Evolutionary conservation across 345 rosid genomes (phyloP).

Genomic region (Gynandropsis gynandra): DNA sequence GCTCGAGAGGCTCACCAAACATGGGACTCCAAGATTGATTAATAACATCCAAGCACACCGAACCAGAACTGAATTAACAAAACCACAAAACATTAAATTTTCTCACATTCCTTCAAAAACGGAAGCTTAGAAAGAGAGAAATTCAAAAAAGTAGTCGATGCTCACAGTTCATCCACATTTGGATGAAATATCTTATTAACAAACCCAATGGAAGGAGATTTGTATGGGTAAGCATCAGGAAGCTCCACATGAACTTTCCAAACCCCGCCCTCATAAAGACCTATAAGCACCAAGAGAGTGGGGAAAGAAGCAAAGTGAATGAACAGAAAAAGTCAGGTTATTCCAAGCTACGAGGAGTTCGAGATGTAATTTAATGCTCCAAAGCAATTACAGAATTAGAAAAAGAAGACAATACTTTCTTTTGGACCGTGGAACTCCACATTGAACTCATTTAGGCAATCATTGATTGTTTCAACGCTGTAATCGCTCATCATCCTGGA

Average conservation of each 20-base stretch:
- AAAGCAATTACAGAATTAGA: constrained; percentile 9
- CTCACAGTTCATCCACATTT: constrained; percentile 71
- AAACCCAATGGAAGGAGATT: constrained; percentile 68
- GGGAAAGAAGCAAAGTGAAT: no score
- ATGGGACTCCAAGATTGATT: constrained; percentile 81
- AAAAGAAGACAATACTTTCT: constrained; percentile 46
- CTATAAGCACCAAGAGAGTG: constrained; percentile 38
- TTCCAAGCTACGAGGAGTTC: no score
- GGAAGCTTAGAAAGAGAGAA: no score
- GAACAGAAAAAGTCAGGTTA: no score
- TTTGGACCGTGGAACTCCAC: constrained; percentile 71
- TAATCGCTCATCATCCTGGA: constrained; percentile 88
- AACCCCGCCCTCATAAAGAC: constrained; percentile 63
- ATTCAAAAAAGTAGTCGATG: constrained; percentile 4
- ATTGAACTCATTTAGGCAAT: constrained; percentile 64
- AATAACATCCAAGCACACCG: constrained; percentile 69
- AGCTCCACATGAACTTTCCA: constrained; percentile 72
- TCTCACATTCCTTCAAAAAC: no score
- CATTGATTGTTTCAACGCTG: constrained; percentile 62
- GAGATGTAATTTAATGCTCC: not conserved
- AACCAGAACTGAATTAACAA: constrained; percentile 49
- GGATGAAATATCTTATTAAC: constrained; percentile 75
- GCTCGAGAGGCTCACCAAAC: constrained; percentile 43
- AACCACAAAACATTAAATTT: no score
- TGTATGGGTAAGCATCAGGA: constrained; percentile 74